Evolutionary conservation across 129 eudicot genomes (phyloP).

Genomic region (Tanacetum coccineum): DNA sequence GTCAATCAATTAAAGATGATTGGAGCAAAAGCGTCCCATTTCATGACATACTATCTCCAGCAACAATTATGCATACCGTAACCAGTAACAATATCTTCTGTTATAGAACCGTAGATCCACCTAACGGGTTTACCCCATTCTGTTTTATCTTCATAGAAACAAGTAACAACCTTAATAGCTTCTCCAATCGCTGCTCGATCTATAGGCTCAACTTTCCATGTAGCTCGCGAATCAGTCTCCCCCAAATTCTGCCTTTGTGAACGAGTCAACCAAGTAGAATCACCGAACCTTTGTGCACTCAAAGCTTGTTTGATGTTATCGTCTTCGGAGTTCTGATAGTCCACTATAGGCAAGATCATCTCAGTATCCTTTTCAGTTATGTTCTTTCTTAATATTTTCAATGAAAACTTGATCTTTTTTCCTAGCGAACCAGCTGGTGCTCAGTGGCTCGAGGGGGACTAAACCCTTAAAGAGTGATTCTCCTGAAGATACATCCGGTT

Average conservation of each 20-base stretch:
- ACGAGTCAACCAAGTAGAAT: constrained; percentile 29
- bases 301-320: constrained; percentile 25
- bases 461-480: too few relatives aligned
- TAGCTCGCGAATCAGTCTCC: constrained; percentile 26
- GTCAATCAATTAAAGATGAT: constrained; percentile 47
- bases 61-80: constrained; percentile 56
- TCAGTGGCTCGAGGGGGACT: too few relatives aligned
- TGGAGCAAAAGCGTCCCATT: too few relatives aligned
- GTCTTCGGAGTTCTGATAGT: too few relatives aligned
- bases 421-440: too few relatives aligned
- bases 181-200: constrained; percentile 53
- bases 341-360: too few relatives aligned
- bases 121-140: constrained; percentile 72
- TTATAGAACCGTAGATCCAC: constrained; percentile 69
- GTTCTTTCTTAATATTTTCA: too few relatives aligned
- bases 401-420: too few relatives aligned
- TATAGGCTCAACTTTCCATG: constrained; percentile 42
- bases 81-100: constrained; percentile 58
- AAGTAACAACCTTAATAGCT: constrained; percentile 53
- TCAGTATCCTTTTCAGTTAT: too few relatives aligned
- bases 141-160: constrained; percentile 57
- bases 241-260: constrained; percentile 32
- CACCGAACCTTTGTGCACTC: constrained; percentile 32
- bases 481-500: too few relatives aligned
- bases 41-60: too few relatives aligned